Conservation (phyloP, 2,329 filamentous ascomycete genomes). For the Cordyceps fumosorosea region DNA sequence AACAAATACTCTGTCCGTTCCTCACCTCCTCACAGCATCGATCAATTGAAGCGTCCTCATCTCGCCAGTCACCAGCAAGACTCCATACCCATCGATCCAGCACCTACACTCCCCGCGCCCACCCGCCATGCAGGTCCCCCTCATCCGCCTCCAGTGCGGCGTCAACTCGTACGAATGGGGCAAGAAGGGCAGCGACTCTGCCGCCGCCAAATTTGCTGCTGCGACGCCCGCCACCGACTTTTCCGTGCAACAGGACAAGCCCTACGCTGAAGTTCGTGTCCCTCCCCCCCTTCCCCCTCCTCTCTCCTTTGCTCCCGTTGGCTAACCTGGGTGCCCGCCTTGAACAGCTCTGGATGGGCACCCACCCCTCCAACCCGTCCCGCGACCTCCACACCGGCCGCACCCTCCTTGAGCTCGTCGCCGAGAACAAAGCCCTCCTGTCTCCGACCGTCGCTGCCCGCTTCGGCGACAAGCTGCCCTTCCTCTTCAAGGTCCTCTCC, state of each 20-base stretch:
- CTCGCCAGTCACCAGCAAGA: not conserved
- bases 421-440: constrained; percentile 79
- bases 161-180: constrained; percentile 99
- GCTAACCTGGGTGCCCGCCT: not conserved
- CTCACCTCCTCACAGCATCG: no score
- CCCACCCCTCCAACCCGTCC: constrained; percentile 91
- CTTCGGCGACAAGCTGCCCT: constrained; percentile 80
- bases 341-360: constrained; percentile 95
- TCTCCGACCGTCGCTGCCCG: constrained; percentile 64
- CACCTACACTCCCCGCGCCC: not conserved
- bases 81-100: not conserved
- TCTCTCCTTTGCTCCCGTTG: not conserved
- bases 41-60: not conserved
- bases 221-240: constrained; percentile 73
- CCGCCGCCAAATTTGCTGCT: constrained; percentile 82
- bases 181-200: constrained; percentile 81
- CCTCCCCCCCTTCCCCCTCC: no score
- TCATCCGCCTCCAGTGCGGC: constrained; percentile 81
- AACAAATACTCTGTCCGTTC: not conserved
- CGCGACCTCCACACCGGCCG: constrained; percentile 80
- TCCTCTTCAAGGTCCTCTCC: constrained; percentile 95
- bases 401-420: constrained; percentile 77
- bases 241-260: constrained; percentile 75
- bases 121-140: constrained; percentile 61
- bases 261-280: constrained; percentile 76